These are phyloP conservation scores for Podaxis rugospora DNA, from an alignment of 768 basidiomycete genomes.

Conservation along the genomic window DNA sequence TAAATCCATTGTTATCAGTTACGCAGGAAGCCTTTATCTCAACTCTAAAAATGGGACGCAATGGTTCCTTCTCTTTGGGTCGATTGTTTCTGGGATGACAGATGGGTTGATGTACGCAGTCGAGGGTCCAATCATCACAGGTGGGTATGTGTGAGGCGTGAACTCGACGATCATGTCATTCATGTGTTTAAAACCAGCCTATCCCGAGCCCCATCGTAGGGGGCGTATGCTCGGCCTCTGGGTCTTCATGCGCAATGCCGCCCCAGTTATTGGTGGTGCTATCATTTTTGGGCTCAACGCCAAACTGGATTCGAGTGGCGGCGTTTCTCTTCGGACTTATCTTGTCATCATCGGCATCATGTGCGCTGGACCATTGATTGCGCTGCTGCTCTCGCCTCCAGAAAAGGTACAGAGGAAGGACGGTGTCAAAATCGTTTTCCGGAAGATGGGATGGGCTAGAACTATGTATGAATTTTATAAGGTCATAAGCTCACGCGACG, in stretches of 20 bases:
- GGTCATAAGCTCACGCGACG: slow-evolving; percentile 23
- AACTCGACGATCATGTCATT: not conserved
- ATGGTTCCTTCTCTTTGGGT: slow-evolving; percentile 31
- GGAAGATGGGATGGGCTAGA: slow-evolving; percentile 22
- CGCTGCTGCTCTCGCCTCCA: slow-evolving; percentile 23
- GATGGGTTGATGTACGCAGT: slow-evolving; percentile 29
- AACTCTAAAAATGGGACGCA: slow-evolving; percentile 30
- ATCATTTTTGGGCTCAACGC: slow-evolving; percentile 29
- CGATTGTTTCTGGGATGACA: slow-evolving; percentile 26
- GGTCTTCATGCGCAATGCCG: slow-evolving; percentile 29
- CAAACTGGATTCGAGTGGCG: slow-evolving; percentile 22
- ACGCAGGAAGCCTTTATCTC: slow-evolving; percentile 28
- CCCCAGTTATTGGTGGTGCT: slow-evolving; percentile 30
- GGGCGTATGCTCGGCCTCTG: slow-evolving; percentile 30
- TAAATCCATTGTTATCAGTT: slow-evolving; percentile 14
- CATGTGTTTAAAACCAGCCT: slow-evolving; percentile 16
- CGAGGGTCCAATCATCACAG: slow-evolving; percentile 29
- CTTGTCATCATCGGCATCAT: slow-evolving; percentile 31
- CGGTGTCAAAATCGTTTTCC: slow-evolving; percentile 25
- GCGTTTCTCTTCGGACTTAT: slow-evolving; percentile 28
- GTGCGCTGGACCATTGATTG: slow-evolving; percentile 30
- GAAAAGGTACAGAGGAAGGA: slow-evolving; percentile 27
- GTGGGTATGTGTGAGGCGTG: slow-evolving; percentile 11
- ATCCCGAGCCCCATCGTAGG: slow-evolving; percentile 28
- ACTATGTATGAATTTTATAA: slow-evolving; percentile 25